Evolutionary conservation across 2,329 filamentous ascomycete genomes (phyloP).

Genomic region (Alternaria gansuensis): DNA sequence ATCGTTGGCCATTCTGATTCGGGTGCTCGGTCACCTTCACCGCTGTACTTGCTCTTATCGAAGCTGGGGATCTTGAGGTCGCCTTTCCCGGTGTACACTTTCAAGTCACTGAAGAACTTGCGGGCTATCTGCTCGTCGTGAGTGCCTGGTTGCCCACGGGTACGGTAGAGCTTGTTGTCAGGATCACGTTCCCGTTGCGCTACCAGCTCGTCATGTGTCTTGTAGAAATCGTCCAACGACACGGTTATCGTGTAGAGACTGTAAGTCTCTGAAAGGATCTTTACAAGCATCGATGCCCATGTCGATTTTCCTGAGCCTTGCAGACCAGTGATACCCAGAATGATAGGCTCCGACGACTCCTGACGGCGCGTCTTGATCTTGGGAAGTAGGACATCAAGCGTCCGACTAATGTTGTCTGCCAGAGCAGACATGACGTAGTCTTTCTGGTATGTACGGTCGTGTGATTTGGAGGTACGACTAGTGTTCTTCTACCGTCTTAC

Average conservation of each 20-base stretch:
- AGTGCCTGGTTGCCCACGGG: slow-evolving; percentile 83
- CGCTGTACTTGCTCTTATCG: slow-evolving; percentile 81
- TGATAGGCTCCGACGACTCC: slow-evolving; percentile 69
- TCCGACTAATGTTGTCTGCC: slow-evolving; percentile 41
- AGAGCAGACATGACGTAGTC: slow-evolving; percentile 36
- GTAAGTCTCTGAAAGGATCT: slow-evolving; percentile 36
- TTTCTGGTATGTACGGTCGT: neutral
- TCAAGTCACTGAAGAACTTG: slow-evolving; percentile 69
- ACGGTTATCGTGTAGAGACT: slow-evolving; percentile 44
- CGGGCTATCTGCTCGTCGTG: slow-evolving; percentile 76
- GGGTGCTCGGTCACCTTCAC: slow-evolving; percentile 78
- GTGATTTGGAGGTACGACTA: neutral
- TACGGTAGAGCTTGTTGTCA: slow-evolving; percentile 78
- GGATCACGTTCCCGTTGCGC: slow-evolving; percentile 71
- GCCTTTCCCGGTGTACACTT: slow-evolving; percentile 57
- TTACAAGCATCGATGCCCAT: slow-evolving; percentile 64
- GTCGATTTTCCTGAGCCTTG: slow-evolving; percentile 95
- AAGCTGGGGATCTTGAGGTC: slow-evolving; percentile 74
- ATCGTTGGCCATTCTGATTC: slow-evolving; percentile 68
- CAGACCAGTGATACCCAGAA: slow-evolving; percentile 88
- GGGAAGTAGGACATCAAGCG: slow-evolving; percentile 42
- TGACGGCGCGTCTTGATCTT: slow-evolving; percentile 35
- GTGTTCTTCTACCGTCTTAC: neutral
- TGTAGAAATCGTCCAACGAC: slow-evolving; percentile 83
- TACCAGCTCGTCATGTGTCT: slow-evolving; percentile 73